Conservation (phyloP, 2,329 filamentous ascomycete genomes). For the Aspergillus tanneri region DNA sequence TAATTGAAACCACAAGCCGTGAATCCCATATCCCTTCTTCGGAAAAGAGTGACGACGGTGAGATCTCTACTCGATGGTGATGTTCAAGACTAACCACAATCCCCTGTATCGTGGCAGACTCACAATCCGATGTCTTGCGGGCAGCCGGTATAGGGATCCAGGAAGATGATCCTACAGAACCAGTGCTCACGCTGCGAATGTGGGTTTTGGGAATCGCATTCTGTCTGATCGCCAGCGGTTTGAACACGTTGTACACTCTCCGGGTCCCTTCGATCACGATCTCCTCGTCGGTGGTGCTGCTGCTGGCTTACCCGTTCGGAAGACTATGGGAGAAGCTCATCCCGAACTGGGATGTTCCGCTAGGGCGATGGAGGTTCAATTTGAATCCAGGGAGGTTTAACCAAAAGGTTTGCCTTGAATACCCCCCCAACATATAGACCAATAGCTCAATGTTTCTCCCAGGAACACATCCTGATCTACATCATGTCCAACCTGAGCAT, state of each 20-base stretch:
- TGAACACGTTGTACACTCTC: constrained; percentile 21
- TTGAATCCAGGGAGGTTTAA: constrained; percentile 35
- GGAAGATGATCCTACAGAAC: constrained; percentile 50
- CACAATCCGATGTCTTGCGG: constrained; percentile 16
- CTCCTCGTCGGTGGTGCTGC: constrained; percentile 19
- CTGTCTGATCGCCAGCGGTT: constrained; percentile 15
- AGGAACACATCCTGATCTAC: constrained; percentile 29
- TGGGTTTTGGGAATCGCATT: constrained; percentile 19
- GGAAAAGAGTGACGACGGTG: background rate
- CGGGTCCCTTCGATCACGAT: constrained; percentile 28
- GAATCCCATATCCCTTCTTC: background rate
- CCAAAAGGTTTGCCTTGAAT: constrained; percentile 22
- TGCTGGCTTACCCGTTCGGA: constrained; percentile 24
- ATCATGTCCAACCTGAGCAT: constrained; percentile 33
- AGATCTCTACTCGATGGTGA: background rate
- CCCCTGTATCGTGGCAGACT: background rate
- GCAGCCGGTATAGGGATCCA: constrained; percentile 50
- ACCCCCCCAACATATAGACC: too few species aligned
- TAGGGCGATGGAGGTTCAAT: constrained; percentile 17
- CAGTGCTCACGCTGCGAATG: constrained; percentile 19
- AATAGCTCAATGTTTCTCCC: background rate
- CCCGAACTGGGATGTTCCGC: constrained; percentile 20
- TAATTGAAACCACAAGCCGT: constrained; percentile 8
- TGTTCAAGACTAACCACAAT: background rate
- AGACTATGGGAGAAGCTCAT: constrained; percentile 28